These are phyloP conservation scores for Penicillium sp. DNA, from an alignment of 2,329 filamentous ascomycete species.

Conservation along the genomic window DNA sequence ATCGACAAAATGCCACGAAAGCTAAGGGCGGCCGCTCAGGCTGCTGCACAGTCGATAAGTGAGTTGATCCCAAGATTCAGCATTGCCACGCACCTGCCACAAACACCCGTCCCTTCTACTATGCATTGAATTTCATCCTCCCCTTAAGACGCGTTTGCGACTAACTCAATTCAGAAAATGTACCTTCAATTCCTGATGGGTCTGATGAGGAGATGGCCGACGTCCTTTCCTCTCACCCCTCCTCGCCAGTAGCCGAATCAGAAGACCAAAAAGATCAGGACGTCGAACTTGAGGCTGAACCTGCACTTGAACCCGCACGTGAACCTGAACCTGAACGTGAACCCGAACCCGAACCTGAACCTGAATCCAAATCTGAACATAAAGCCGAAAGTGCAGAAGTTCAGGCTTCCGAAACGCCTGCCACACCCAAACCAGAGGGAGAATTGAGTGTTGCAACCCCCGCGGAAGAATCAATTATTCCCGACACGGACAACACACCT, in stretches of 20 bases:
- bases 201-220: conserved; percentile 45
- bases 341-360: conserved; percentile 16
- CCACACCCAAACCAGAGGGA: conserved; percentile 39
- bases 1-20: conserved; percentile 43
- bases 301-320: conserved; percentile 42
- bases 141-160: conserved; percentile 15
- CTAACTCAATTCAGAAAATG: conserved; percentile 38
- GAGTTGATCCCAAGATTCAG: conserved; percentile 17
- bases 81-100: not conserved
- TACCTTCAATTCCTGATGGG: conserved; percentile 40
- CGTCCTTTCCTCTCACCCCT: conserved; percentile 20
- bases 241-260: conserved; percentile 22
- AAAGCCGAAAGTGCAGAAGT: conserved; percentile 36
- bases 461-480: conserved; percentile 40
- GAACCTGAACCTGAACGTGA: conserved; percentile 35
- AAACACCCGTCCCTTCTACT: not conserved
- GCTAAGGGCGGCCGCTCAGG: conserved; percentile 46
- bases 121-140: not conserved
- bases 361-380: conserved; percentile 33
- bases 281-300: conserved; percentile 15
- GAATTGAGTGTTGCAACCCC: conserved; percentile 43
- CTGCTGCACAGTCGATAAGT: conserved; percentile 48
- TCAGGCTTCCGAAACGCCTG: conserved; percentile 10
- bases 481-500: conserved; percentile 52
- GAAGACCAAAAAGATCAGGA: conserved; percentile 24